Conservation (phyloP, 2,329 filamentous ascomycete species). For the Claviceps monticola region DNA sequence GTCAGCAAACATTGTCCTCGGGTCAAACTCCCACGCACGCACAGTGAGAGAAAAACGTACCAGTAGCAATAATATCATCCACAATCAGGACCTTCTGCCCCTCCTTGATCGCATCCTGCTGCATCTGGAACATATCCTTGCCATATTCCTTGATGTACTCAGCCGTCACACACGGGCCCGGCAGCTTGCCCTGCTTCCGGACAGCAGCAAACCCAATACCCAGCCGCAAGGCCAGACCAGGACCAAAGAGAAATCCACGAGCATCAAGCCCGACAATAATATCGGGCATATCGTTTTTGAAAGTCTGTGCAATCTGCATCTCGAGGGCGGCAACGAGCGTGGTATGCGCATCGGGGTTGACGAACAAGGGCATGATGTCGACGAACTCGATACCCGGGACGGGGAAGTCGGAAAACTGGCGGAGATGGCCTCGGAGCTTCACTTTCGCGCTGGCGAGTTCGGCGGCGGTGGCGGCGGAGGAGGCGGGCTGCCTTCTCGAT, state of each 20-base stretch:
- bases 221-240: conserved; percentile 69
- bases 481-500: conserved; percentile 49
- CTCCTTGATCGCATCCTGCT: conserved; percentile 67
- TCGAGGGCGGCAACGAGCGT: conserved; percentile 74
- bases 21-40: background rate
- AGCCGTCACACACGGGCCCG: conserved; percentile 74
- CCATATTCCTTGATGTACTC: conserved; percentile 94
- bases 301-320: conserved; percentile 58
- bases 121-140: conserved; percentile 90
- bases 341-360: conserved; percentile 58
- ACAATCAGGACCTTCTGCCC: conserved; percentile 88
- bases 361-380: conserved; percentile 95
- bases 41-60: conserved; percentile 36
- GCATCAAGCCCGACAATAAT: conserved; percentile 89
- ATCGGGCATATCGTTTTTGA: conserved; percentile 55
- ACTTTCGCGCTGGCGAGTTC: conserved; percentile 55
- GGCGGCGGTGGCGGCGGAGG: conserved; percentile 47
- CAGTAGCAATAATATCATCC: conserved; percentile 96
- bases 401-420: conserved; percentile 85
- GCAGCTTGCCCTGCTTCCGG: conserved; percentile 90
- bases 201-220: conserved; percentile 84
- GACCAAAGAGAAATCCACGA: conserved; percentile 89
- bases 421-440: conserved; percentile 59
- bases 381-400: conserved; percentile 88
- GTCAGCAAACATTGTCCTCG: background rate